Evolutionary conservation across 179 eudicot species (phyloP), one percentile per base, ranked within the genome.

Genomic region (Pouteria campechiana): DNA sequence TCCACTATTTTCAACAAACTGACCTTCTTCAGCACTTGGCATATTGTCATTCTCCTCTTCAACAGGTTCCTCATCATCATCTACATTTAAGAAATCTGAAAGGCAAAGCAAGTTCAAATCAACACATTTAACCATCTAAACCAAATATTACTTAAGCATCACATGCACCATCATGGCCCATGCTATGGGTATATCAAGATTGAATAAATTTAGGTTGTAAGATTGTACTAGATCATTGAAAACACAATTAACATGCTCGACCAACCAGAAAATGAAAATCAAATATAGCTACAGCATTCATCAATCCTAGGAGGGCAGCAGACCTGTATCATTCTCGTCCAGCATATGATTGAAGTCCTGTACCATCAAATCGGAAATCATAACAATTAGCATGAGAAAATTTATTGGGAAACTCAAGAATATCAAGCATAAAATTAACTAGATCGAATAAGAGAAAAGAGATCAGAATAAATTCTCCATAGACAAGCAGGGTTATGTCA

Each of bases 281-380:
- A n/a, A 2, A 42, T 13, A 15, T 12, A 20, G 36, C 30, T n/a
- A 48, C 1, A 21, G 34, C 44, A 3, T 22, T 1, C 3, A 40
- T 4, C 22, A 7, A 31, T 18, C 6, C 7, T 7, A 6, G 42
- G 27, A 29, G 6, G 16, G 24, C 70, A 44, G 32, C 32, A 50
- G 43, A 92, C 99, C 99, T 88, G 99, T 92, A 64, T 87, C 96
- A 66, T 88, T 78, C 41, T 33, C 69, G 48, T 67, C 68, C 23
- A 42, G 60, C 32, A 48, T 19, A 55, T 60, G 54, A 44, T 44
- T 57, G 53, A 60, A 27, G 17, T 63, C 93, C 93, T 83, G 86
- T 71, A 69, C 18, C 48, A 58, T 10, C 60, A 37, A 37, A 52
- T 15, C 17, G 36, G n/a, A 16, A 41, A 22, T 10, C 11, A 40